These are phyloP conservation scores for Casaregolazyma lundiana DNA, from an alignment of 1,139 yeast genomes.

Conservation along the genomic window DNA sequence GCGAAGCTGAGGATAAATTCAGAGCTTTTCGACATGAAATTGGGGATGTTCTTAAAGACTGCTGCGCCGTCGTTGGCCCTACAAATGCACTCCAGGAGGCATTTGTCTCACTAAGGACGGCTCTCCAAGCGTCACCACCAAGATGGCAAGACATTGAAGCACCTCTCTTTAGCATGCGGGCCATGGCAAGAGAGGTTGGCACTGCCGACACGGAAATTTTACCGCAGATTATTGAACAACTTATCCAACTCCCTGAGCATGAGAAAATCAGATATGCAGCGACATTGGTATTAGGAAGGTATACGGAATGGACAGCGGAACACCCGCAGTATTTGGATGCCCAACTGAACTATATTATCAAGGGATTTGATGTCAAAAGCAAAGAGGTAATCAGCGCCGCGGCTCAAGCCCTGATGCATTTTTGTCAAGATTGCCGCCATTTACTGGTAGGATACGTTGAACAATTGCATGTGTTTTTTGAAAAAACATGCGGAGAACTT, in stretches of 20 bases:
- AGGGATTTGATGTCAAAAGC: slow-evolving; percentile 55
- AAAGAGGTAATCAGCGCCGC: slow-evolving; percentile 75
- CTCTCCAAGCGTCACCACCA: slow-evolving; percentile 32
- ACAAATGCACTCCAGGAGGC: slow-evolving; percentile 61
- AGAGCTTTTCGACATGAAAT: slow-evolving; percentile 91
- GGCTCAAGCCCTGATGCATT: slow-evolving; percentile 88
- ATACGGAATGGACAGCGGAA: slow-evolving; percentile 89
- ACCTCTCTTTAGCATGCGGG: slow-evolving; percentile 80
- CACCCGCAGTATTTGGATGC: slow-evolving; percentile 79
- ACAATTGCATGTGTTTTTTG: slow-evolving; percentile 72
- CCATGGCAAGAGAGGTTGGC: slow-evolving; percentile 92
- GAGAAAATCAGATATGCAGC: slow-evolving; percentile 88
- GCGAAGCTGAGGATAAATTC: slow-evolving; percentile 87
- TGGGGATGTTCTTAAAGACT: slow-evolving; percentile 94
- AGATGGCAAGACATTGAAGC: slow-evolving; percentile 90
- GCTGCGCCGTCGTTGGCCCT: slow-evolving; percentile 87
- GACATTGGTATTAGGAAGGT: slow-evolving; percentile 86
- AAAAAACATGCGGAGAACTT: slow-evolving; percentile 50
- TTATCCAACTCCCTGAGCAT: slow-evolving; percentile 76
- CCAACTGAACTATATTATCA: slow-evolving; percentile 78
- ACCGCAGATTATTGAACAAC: slow-evolving; percentile 71
- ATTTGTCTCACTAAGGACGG: slow-evolving; percentile 46
- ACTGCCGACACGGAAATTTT: slow-evolving; percentile 60
- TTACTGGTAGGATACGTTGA: slow-evolving; percentile 65
- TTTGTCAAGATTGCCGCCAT: slow-evolving; percentile 84